Evolutionary conservation across 2,329 filamentous ascomycete species (phyloP), one percentile per base, ranked within the genome.

Genomic region (Penicillium fuscoglaucum): DNA sequence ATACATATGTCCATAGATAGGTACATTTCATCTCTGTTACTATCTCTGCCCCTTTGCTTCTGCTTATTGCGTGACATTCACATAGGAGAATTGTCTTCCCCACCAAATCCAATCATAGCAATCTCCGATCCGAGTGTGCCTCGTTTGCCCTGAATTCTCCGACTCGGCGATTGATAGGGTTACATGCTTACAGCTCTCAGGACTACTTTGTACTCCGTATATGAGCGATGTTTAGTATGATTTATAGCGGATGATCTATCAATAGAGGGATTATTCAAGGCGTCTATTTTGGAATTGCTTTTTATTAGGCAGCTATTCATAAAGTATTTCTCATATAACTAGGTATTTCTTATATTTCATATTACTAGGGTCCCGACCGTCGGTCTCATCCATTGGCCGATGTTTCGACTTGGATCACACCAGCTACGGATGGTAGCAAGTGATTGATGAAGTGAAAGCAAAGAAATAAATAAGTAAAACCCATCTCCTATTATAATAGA

Each of bases 31-130:
- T 21, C 3, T 19, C 13, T 1, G 10, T 41, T 21, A 4, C 6
- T 41, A 21, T 10, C 19, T 35, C 15, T 28, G 15, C n/a, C 12
- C 37, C 37, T 41, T 29, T 26, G 24, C 35, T 31, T 55, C 13
- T 40, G 29, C 47, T 52, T 21, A 37, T 29, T 45, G 26, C 24
- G 17, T 6, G 37, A 29, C 19, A 39, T 17, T 31, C 21, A 26
- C 13, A 17, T 21, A 46, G 17, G 37, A 43, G 21, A 41, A 26
- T 48, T 56, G 19, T 45, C n/a, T 33, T 29, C 33, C 54, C 45
- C 40, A 54, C 41, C 12, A 17, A 52, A 39, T 45, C 55, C 41
- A 57, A 57, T 57, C 41, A 57, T 40, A 53, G 41, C 33, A 51
- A 15, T 24, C 47, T 51, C 19, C 24, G 26, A 53, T 39, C 55